Evolutionary conservation across 148 eudicot genomes (phyloP), one percentile per base, ranked within the genome.

Genomic region (Fagopyrum esculentum): DNA sequence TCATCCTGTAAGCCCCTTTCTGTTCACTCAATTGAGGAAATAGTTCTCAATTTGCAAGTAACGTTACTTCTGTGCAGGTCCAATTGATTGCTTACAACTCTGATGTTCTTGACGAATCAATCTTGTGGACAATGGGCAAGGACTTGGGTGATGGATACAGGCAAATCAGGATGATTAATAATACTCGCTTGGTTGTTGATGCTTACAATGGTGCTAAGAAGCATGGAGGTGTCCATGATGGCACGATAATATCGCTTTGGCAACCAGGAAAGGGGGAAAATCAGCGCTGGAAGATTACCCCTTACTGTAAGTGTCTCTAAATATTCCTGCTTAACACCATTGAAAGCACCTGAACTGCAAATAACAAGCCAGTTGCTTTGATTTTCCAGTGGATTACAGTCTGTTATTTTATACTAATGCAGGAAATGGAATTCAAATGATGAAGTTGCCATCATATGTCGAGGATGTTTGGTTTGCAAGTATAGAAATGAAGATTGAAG

Each of bases 121-220:
- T 90, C 73, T 74, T 89, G 78, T 90, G 94, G 94, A 87, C 94
- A 4, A 82, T 80, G 75, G 86, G 93, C 89, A 82, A 71, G 73
- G 91, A 90, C 73, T 64, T 85, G 71, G 94, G 94, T 13, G 84
- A 83, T 45, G 79, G 86, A 57, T 90, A 73, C 79, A 82, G 87
- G 71, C 78, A 89, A 9, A 81, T 90, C 44, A 80, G 91, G 81
- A 87, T 81, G 81, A 89, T 90, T 30, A 87, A 87, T 71, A 90
- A 90, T 73, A 81, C 40, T 49, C 52, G 11, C 9, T 12, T 49
- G 12, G 52, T 49, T 3, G 52, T 49, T 13, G 52, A 49, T 49
- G 52, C 52, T 9, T 9, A 8, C 11, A 12, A 49, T 49, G 52
- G 52, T 49, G 52, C 11, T 49, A 49, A 49, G 52, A 49, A 49